Conservation (phyloP, 2,329 filamentous ascomycete species). For the Emmonsiellopsis sp. region DNA sequence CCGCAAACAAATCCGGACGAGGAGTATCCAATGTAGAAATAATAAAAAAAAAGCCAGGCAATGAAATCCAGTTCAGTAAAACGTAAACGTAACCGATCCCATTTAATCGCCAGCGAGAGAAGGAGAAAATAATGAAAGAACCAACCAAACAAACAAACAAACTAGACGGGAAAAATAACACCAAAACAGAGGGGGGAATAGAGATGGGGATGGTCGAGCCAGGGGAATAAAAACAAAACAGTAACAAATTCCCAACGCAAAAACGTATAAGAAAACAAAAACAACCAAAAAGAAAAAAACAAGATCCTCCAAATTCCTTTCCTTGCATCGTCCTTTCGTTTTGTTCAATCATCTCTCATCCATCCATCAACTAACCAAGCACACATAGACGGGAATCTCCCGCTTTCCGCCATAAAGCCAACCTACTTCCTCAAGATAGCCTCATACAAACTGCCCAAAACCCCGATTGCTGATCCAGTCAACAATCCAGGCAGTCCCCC, state of each 20-base stretch:
- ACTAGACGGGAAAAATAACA: not conserved
- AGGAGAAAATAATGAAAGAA: too few relatives aligned
- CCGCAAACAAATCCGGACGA: too few relatives aligned
- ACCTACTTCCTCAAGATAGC: constrained; percentile 33
- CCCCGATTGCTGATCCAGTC: constrained; percentile 33
- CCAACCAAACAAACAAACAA: too few relatives aligned
- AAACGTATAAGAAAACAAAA: not conserved
- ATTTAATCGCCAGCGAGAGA: too few relatives aligned
- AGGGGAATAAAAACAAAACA: not conserved
- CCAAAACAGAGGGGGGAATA: not conserved
- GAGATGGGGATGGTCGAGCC: not conserved
- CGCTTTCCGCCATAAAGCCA: not conserved
- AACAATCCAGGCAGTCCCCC: constrained; percentile 32
- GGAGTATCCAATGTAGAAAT: too few relatives aligned
- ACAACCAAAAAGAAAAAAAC: not conserved
- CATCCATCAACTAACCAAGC: not conserved
- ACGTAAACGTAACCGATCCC: too few relatives aligned
- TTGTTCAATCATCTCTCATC: not conserved
- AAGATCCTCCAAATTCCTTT: not conserved
- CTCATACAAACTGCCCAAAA: constrained; percentile 37
- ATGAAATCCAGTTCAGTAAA: too few relatives aligned
- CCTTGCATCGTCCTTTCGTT: not conserved
- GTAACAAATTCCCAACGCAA: not conserved
- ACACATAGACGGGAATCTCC: too few relatives aligned
- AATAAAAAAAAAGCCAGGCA: too few relatives aligned